Evolutionary conservation across 495 filamentous ascomycete species (phyloP).

Genomic region (Xylona heveae): DNA sequence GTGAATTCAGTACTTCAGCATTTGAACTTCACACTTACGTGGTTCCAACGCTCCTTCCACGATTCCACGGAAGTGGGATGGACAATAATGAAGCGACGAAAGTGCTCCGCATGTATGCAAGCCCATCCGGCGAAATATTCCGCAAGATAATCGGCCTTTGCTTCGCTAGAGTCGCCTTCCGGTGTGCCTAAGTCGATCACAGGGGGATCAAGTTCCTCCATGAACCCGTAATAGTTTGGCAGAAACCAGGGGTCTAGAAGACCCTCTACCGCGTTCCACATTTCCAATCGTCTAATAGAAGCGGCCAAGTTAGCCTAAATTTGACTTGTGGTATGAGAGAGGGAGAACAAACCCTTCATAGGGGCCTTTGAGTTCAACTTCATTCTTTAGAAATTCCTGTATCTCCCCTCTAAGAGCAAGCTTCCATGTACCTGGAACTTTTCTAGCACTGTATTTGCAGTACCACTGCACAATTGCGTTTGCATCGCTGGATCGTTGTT

Average conservation of each 20-base stretch:
- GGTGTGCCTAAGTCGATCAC: neutral
- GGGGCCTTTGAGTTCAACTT: neutral
- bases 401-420: neutral
- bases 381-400: neutral
- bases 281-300: no score
- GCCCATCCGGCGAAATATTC: neutral
- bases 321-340: neutral
- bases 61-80: neutral
- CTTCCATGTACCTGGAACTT: conserved; percentile 3
- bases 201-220: neutral
- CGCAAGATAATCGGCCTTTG: neutral
- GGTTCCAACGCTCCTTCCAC: neutral
- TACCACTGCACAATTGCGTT: conserved; percentile 1
- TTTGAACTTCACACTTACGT: neutral
- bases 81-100: conserved; percentile 1
- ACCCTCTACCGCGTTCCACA: no score
- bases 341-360: neutral
- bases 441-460: neutral
- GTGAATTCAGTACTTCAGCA: neutral
- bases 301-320: no score
- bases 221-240: neutral
- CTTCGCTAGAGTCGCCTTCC: neutral
- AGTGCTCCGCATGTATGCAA: neutral
- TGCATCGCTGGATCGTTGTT: neutral
- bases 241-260: no score